phyloP scores from a whole-genome alignment of 1,284 basidiomycete species.

The Malassezia globosa region DNA sequence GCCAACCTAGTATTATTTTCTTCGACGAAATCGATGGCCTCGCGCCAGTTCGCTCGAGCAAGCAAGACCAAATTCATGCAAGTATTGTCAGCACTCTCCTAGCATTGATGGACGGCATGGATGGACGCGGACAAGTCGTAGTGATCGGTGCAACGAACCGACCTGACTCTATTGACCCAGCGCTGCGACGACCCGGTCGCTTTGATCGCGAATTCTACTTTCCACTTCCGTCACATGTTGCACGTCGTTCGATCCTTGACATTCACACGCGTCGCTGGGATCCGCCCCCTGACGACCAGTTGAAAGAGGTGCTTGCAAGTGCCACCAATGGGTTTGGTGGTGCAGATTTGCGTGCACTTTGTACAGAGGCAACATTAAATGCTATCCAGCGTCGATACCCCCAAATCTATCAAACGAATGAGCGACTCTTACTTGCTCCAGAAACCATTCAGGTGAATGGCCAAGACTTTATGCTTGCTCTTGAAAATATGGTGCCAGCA shows the following conservation, averaged over 20 bases:
- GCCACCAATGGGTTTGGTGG: slow-evolving; percentile 96
- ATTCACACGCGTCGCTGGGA: slow-evolving; percentile 90
- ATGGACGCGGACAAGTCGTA: slow-evolving; percentile 85
- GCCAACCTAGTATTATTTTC: slow-evolving; percentile 90
- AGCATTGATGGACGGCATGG: slow-evolving; percentile 99
- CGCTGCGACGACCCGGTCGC: slow-evolving; percentile 79
- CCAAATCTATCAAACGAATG: slow-evolving; percentile 87
- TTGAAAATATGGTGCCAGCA: slow-evolving; percentile 76
- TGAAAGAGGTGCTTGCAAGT: slow-evolving; percentile 64
- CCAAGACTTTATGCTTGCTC: slow-evolving; percentile 92
- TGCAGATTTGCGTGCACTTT: slow-evolving; percentile 65
- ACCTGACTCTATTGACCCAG: slow-evolving; percentile 93
- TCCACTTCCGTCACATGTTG: slow-evolving; percentile 71
- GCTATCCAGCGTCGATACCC: slow-evolving; percentile 92
- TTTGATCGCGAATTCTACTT: slow-evolving; percentile 99
- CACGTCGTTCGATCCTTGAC: slow-evolving; percentile 72
- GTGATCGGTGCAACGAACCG: slow-evolving; percentile 96
- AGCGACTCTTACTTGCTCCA: slow-evolving; percentile 73
- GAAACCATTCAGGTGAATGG: slow-evolving; percentile 74
- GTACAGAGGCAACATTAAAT: slow-evolving; percentile 86
- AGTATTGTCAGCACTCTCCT: slow-evolving; percentile 91
- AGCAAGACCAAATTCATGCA: slow-evolving; percentile 98
- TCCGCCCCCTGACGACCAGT: slow-evolving; percentile 61
- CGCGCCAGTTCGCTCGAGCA: slow-evolving; percentile 89
- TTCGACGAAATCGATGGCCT: slow-evolving; percentile 98